phyloP scores from a whole-genome alignment of 2,329 filamentous ascomycete species.

The Raffaelea ambrosiae region DNA sequence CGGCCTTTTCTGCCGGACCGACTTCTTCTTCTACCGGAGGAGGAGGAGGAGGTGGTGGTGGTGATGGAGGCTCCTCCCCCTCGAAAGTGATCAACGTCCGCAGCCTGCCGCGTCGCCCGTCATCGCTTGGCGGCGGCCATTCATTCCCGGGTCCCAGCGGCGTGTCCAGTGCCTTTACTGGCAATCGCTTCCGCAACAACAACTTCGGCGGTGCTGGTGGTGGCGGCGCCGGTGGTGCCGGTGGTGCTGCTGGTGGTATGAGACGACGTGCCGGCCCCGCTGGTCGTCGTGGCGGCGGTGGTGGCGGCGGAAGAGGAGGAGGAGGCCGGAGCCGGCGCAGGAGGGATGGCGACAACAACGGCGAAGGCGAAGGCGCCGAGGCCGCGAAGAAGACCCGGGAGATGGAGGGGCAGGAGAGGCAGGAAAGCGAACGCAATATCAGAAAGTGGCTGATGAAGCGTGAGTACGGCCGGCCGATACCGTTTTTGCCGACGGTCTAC shows the following conservation, averaged over 20 bases:
- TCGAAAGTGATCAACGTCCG: slow-evolving; percentile 20
- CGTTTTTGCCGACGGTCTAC: slow-evolving; percentile 28
- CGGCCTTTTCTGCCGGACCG: neutral
- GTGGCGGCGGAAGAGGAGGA: neutral
- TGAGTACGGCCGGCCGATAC: slow-evolving; percentile 19
- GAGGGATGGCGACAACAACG: too few relatives aligned
- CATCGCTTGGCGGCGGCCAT: neutral
- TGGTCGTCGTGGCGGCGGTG: neutral
- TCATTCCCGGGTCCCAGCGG: slow-evolving; percentile 6
- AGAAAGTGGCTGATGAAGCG: too few relatives aligned
- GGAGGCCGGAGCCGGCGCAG: slow-evolving; percentile 4
- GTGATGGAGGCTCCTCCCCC: neutral
- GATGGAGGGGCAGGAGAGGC: too few relatives aligned
- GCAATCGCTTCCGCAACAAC: neutral
- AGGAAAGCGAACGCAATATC: too few relatives aligned
- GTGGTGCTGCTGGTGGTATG: neutral
- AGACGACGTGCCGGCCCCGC: neutral
- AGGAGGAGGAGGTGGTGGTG: neutral
- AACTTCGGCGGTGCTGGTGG: neutral
- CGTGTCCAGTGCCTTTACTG: slow-evolving; percentile 1
- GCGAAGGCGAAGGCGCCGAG: neutral
- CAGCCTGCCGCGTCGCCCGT: slow-evolving; percentile 12
- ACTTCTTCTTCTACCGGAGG: neutral
- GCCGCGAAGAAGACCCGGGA: too few relatives aligned
- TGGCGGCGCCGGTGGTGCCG: neutral